phyloP scores from a whole-genome alignment of 2,329 filamentous ascomycete genomes.

The Uncinocarpus reesii region DNA sequence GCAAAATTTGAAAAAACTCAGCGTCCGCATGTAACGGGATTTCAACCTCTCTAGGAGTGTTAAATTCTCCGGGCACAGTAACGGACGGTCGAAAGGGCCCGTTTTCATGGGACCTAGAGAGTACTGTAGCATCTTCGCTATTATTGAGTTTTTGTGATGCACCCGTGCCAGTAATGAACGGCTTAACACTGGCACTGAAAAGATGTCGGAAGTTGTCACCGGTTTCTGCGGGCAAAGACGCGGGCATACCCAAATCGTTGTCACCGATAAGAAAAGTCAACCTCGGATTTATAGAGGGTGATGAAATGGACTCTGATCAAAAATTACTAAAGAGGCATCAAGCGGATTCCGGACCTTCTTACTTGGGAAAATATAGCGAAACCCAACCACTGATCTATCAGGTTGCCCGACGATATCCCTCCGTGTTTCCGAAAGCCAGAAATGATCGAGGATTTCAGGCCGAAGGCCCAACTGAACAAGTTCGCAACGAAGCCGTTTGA shows the following conservation, averaged over 20 bases:
- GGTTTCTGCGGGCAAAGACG: conserved; percentile 55
- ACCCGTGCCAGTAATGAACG: background rate
- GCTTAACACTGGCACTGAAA: conserved; percentile 28
- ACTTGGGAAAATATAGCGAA: conserved; percentile 16
- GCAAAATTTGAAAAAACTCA: conserved; percentile 69
- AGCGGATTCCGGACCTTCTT: conserved; percentile 1
- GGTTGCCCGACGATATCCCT: background rate
- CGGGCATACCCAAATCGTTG: conserved; percentile 56
- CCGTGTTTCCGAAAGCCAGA: conserved; percentile 40
- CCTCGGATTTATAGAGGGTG: conserved; percentile 50
- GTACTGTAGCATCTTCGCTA: background rate
- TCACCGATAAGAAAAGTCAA: conserved; percentile 60
- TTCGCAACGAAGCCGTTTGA: conserved; percentile 68
- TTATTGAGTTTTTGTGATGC: too few relatives aligned
- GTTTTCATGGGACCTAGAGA: background rate
- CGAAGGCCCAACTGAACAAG: conserved; percentile 62
- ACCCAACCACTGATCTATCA: conserved; percentile 12
- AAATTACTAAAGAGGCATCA: background rate
- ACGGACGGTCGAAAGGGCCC: background rate
- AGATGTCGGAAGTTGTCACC: conserved; percentile 53
- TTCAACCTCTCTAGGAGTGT: conserved; percentile 41
- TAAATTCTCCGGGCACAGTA: background rate
- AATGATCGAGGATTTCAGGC: conserved; percentile 55
- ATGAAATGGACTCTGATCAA: conserved; percentile 29
- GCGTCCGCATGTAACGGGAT: conserved; percentile 66